Conservation (phyloP, 139 green algal genomes). For the Yamagishiella unicocca region DNA sequence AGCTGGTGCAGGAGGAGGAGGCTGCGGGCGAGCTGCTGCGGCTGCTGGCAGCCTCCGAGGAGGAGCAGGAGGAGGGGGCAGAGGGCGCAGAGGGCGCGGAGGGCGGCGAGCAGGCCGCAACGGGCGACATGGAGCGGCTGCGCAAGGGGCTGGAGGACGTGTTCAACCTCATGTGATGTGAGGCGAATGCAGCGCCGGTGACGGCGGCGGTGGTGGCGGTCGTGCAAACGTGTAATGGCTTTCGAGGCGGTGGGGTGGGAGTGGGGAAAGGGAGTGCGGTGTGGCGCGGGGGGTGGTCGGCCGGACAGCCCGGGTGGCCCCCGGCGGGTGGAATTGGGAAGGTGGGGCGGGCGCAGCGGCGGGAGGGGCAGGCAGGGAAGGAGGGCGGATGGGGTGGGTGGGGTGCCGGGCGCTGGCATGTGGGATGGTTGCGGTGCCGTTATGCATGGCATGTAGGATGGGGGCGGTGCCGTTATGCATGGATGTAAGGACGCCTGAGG, state of each 20-base stretch:
- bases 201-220: too few species aligned
- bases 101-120: background rate
- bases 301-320: background rate
- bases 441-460: too few species aligned
- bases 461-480: too few species aligned
- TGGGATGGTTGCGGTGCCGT: too few species aligned
- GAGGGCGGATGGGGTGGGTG: too few species aligned
- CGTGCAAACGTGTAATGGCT: background rate
- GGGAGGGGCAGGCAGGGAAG: too few species aligned
- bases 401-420: too few species aligned
- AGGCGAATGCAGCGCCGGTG: background rate
- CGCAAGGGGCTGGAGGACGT: conserved; percentile 77
- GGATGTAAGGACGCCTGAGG: too few species aligned
- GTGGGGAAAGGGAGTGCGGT: background rate
- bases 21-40: conserved; percentile 22
- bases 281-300: background rate
- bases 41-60: background rate
- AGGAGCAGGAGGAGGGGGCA: background rate
- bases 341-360: background rate
- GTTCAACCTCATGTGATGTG: conserved; percentile 71
- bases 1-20: conserved; percentile 52
- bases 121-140: conserved; percentile 61
- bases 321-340: background rate
- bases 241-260: background rate
- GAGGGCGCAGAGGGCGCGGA: conserved; percentile 15